Conservation (phyloP, 257 asterid genomes). For the Ilex aquifolium region DNA sequence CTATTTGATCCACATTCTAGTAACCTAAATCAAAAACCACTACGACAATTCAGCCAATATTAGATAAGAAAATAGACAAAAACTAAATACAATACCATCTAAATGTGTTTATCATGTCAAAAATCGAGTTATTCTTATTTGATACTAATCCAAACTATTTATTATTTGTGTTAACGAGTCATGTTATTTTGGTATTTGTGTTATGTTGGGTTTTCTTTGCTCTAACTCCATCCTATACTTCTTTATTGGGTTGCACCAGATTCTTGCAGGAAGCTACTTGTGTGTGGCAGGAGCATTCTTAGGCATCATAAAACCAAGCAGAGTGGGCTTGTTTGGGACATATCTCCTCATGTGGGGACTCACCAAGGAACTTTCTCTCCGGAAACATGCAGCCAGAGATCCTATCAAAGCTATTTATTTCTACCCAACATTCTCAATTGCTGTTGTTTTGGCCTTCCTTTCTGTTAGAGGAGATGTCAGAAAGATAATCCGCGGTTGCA, state of each 20-base stretch:
- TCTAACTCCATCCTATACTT: neutral
- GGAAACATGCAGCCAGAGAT: conserved; percentile 16
- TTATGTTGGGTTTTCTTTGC: neutral
- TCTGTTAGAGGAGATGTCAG: conserved; percentile 48
- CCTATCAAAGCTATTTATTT: conserved; percentile 12
- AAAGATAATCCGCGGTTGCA: conserved; percentile 35
- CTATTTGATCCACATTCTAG: no score
- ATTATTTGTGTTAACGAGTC: no score
- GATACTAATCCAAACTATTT: no score
- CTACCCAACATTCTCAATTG: conserved; percentile 42
- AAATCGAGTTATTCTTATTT: no score
- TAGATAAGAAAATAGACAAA: no score
- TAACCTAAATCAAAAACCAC: no score
- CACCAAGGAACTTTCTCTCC: conserved; percentile 18
- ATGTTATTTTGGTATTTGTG: no score
- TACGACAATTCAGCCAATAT: no score
- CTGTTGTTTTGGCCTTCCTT: conserved; percentile 37
- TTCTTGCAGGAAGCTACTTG: conserved; percentile 57
- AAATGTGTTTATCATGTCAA: no score
- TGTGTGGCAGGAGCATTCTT: conserved; percentile 56
- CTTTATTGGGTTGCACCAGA: conserved; percentile 23
- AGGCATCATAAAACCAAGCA: conserved; percentile 38
- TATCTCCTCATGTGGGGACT: conserved; percentile 50
- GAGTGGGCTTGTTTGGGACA: conserved; percentile 47
- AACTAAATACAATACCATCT: no score